Evolutionary conservation across 177 flowering plant genomes (phyloP).

Genomic region (Tripterygium wilfordii): DNA sequence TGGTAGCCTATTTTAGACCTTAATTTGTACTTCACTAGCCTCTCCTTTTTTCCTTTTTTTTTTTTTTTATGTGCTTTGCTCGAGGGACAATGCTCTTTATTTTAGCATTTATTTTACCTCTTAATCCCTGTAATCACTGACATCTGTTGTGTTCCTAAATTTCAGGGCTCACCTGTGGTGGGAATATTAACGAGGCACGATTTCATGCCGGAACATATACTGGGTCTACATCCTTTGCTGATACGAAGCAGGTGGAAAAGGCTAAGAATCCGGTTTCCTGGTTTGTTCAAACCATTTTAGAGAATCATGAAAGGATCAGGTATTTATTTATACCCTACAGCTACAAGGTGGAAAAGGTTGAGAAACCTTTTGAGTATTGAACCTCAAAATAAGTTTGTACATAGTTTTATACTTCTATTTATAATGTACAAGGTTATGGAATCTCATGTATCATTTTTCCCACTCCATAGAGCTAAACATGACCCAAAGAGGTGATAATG

Average conservation of each 20-base stretch:
- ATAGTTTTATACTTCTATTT: constrained; percentile 4
- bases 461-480: too few relatives aligned
- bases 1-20: too few relatives aligned
- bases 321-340: too few relatives aligned
- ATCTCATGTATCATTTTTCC: too few relatives aligned
- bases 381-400: constrained; percentile 1
- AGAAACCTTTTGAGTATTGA: not conserved
- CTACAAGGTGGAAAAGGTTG: not conserved
- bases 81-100: too few relatives aligned
- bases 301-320: too few relatives aligned
- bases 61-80: too few relatives aligned
- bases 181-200: constrained; percentile 94
- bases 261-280: constrained; percentile 40
- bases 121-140: not conserved
- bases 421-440: too few relatives aligned
- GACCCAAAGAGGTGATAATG: too few relatives aligned
- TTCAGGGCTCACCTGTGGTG: constrained; percentile 84
- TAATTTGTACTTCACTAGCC: too few relatives aligned
- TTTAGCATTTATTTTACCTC: too few relatives aligned
- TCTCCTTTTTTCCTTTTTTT: too few relatives aligned
- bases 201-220: constrained; percentile 86
- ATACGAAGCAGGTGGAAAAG: constrained; percentile 62
- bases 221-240: constrained; percentile 63
- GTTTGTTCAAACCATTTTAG: constrained; percentile 19
- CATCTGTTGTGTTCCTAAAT: not conserved